Evolutionary conservation across 2,329 filamentous ascomycete genomes (phyloP).

Genomic region (Setomelanomma holmii): DNA sequence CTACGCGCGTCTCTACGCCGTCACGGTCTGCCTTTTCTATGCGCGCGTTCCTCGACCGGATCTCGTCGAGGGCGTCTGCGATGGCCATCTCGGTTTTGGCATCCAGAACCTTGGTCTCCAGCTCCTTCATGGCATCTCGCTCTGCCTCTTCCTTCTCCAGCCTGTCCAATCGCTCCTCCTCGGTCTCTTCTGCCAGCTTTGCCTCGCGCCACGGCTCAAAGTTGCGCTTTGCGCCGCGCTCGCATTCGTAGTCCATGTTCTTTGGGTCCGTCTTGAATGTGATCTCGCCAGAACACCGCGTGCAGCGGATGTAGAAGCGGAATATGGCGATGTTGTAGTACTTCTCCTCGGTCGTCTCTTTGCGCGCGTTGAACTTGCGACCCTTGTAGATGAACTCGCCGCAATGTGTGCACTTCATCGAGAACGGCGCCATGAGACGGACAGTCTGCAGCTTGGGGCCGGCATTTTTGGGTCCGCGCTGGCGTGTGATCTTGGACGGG

Average conservation of each 20-base stretch:
- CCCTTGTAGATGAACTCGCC: constrained; percentile 91
- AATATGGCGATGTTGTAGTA: constrained; percentile 90
- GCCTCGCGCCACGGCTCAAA: constrained; percentile 88
- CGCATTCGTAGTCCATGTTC: constrained; percentile 85
- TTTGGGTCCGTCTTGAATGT: constrained; percentile 95
- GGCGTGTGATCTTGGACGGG: constrained; percentile 76
- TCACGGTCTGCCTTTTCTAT: constrained; percentile 76
- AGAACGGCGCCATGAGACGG: constrained; percentile 87
- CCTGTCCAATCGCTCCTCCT: constrained; percentile 85
- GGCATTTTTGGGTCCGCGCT: constrained; percentile 71
- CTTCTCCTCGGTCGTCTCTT: constrained; percentile 88
- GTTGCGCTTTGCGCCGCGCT: constrained; percentile 87
- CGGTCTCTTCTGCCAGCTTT: constrained; percentile 74
- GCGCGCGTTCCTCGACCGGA: constrained; percentile 87
- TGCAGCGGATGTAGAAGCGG: constrained; percentile 88
- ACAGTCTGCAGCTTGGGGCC: constrained; percentile 87
- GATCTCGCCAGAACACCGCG: constrained; percentile 83
- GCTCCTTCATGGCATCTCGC: constrained; percentile 89
- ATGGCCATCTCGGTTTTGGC: constrained; percentile 96
- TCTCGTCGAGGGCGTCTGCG: constrained; percentile 94
- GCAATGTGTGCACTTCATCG: constrained; percentile 74
- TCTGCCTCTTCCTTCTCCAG: constrained; percentile 82
- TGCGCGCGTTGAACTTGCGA: constrained; percentile 93
- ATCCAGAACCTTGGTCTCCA: constrained; percentile 92
- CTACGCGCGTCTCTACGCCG: constrained; percentile 63